Conservation (phyloP, 495 filamentous ascomycete species). For the Penicillium pulvis region DNA sequence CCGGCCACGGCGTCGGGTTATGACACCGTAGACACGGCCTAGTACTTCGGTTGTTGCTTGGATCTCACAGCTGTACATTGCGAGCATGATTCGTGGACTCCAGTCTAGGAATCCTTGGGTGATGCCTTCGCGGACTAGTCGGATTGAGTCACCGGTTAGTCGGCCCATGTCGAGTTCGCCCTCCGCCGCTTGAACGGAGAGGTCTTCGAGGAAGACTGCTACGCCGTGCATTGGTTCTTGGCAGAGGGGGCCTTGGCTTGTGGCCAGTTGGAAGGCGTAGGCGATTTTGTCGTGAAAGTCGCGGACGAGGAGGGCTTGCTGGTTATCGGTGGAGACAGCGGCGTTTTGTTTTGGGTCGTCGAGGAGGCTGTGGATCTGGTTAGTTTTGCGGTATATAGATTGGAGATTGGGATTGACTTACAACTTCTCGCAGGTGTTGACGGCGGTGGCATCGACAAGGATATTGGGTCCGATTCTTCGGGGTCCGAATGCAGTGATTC, state of each 20-base stretch:
- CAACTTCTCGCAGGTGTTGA: slow-evolving; percentile 73
- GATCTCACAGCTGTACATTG: slow-evolving; percentile 98
- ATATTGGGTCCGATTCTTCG: slow-evolving; percentile 84
- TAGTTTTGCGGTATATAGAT: slow-evolving; percentile 8
- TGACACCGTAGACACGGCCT: slow-evolving; percentile 89
- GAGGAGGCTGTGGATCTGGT: slow-evolving; percentile 31
- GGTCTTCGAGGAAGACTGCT: slow-evolving; percentile 86
- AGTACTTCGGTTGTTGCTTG: slow-evolving; percentile 95
- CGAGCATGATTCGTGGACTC: slow-evolving; percentile 88
- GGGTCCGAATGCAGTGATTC: slow-evolving; percentile 88
- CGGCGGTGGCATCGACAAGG: slow-evolving; percentile 79
- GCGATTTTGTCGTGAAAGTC: slow-evolving; percentile 88
- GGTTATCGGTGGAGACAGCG: slow-evolving; percentile 26
- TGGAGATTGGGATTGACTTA: slow-evolving; percentile 41
- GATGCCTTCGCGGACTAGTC: slow-evolving; percentile 82
- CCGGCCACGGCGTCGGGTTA: slow-evolving; percentile 85
- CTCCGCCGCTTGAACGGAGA: slow-evolving; percentile 58
- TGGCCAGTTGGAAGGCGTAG: slow-evolving; percentile 94
- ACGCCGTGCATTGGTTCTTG: slow-evolving; percentile 92
- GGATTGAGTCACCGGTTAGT: slow-evolving; percentile 88
- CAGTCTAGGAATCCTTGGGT: slow-evolving; percentile 89
- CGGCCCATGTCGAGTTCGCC: slow-evolving; percentile 77
- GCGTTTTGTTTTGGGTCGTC: slow-evolving; percentile 41
- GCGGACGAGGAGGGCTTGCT: slow-evolving; percentile 61
- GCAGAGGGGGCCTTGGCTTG: slow-evolving; percentile 85